Percentiles rank a stretch among this genome's conserved stretches.
Conservation (phyloP, 1,284 basidiomycete species). For the Mycena sp. region DNA sequence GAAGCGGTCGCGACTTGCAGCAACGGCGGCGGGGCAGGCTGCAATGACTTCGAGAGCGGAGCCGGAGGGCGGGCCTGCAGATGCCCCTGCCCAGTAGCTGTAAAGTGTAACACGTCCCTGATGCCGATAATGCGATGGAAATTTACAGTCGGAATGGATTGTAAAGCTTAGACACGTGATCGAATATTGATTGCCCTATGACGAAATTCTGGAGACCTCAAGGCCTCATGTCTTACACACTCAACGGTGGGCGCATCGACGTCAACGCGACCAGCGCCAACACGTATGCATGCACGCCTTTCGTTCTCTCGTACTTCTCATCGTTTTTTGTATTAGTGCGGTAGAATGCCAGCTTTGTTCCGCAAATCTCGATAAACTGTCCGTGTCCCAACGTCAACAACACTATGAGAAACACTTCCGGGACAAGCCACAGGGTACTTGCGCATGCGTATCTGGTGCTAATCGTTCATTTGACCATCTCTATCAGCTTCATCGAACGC, state of each 20-base stretch:
- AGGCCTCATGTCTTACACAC: constrained; percentile 28
- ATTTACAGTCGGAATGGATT: too few species aligned
- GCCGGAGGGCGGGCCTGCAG: constrained; percentile 29
- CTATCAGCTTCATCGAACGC: neutral
- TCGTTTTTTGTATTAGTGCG: neutral
- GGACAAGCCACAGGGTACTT: constrained; percentile 18
- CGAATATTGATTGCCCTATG: neutral
- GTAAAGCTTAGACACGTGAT: neutral
- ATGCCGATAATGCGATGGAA: constrained; percentile 5
- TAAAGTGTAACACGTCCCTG: constrained; percentile 16
- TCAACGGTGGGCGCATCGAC: constrained; percentile 20
- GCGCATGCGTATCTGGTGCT: neutral
- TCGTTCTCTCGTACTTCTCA: neutral
- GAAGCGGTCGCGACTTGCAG: constrained; percentile 81
- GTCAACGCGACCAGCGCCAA: too few species aligned
- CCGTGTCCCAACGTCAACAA: constrained; percentile 45
- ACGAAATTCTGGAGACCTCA: neutral
- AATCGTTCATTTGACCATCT: neutral
- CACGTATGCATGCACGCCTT: constrained; percentile 11
- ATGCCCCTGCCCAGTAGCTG: constrained; percentile 32
- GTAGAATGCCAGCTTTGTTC: constrained; percentile 60
- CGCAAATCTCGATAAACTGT: constrained; percentile 49
- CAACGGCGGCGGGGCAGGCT: constrained; percentile 85
- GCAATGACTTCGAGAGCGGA: constrained; percentile 76
- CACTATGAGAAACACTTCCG: constrained; percentile 63